These are phyloP conservation scores for Microbotryomycetes sp. DNA, from an alignment of 1,284 basidiomycete genomes.

Conservation along the genomic window DNA sequence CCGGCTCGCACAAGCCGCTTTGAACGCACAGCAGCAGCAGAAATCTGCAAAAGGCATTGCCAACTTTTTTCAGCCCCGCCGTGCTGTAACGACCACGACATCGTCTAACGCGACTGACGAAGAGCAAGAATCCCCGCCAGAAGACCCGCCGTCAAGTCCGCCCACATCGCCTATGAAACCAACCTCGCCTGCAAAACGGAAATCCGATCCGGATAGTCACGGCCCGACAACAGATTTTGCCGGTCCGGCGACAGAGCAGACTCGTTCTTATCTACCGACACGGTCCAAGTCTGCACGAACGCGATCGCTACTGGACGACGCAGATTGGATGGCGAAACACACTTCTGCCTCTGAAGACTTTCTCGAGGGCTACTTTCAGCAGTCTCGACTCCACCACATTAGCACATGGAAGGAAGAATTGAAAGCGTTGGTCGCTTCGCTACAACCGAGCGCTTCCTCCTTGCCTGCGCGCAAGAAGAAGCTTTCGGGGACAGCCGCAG, in stretches of 20 bases:
- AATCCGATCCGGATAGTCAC: constrained; percentile 5
- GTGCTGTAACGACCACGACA: neutral
- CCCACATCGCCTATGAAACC: neutral
- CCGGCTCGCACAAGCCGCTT: constrained; percentile 11
- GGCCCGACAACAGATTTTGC: constrained; percentile 45
- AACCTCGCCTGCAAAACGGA: neutral
- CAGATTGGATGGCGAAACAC: constrained; percentile 75
- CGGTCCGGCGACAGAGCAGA: neutral
- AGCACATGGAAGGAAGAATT: constrained; percentile 90
- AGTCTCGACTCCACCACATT: constrained; percentile 84
- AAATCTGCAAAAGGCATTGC: neutral
- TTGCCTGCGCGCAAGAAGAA: constrained; percentile 50
- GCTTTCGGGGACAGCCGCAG: constrained; percentile 39
- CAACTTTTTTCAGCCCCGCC: constrained; percentile 6
- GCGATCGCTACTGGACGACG: constrained; percentile 57
- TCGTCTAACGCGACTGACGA: neutral
- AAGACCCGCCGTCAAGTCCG: neutral
- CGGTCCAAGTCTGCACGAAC: constrained; percentile 8
- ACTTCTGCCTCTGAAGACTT: constrained; percentile 75
- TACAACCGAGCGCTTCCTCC: constrained; percentile 46
- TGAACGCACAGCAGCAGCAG: neutral
- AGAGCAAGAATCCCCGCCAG: neutral
- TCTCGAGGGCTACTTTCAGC: constrained; percentile 81
- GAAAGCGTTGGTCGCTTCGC: constrained; percentile 68
- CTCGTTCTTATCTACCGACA: constrained; percentile 17